These are phyloP conservation scores for Fusarium clavum DNA, from an alignment of 2,329 filamentous ascomycete genomes.

Conservation along the genomic window DNA sequence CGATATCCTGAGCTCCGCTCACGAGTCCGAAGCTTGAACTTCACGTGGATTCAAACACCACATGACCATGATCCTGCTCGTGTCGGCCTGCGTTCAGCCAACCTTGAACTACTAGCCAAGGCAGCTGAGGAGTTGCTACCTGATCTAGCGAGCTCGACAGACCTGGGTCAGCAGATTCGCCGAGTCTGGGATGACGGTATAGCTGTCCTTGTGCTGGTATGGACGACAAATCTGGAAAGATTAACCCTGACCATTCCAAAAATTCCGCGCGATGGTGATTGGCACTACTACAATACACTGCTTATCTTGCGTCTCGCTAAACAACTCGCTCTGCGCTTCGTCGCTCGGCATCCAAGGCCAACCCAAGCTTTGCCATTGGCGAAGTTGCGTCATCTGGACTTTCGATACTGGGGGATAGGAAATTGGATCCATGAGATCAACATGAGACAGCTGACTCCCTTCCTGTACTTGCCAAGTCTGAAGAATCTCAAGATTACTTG, in stretches of 20 bases:
- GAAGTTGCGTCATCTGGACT: neutral
- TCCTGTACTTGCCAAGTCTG: neutral
- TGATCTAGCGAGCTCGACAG: neutral
- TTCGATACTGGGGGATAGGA: neutral
- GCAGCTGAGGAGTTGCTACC: neutral
- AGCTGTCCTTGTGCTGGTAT: neutral
- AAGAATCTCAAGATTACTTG: neutral
- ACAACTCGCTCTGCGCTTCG: neutral
- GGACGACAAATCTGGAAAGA: neutral
- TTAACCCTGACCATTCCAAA: neutral
- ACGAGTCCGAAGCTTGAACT: neutral
- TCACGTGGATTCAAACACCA: rapidly evolving
- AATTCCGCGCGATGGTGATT: neutral
- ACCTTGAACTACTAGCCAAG: neutral
- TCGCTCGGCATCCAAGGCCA: rapidly evolving
- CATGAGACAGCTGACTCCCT: neutral
- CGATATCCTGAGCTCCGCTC: conserved; percentile 1
- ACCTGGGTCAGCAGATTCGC: neutral
- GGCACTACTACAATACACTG: neutral
- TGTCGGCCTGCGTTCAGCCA: neutral
- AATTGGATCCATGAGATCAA: neutral
- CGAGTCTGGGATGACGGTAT: neutral
- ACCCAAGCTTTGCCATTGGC: neutral
- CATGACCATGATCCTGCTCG: rapidly evolving
- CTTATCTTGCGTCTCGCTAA: neutral